phyloP scores from a whole-genome alignment of 2,329 filamentous ascomycete species.

The Botrytis fabae region DNA sequence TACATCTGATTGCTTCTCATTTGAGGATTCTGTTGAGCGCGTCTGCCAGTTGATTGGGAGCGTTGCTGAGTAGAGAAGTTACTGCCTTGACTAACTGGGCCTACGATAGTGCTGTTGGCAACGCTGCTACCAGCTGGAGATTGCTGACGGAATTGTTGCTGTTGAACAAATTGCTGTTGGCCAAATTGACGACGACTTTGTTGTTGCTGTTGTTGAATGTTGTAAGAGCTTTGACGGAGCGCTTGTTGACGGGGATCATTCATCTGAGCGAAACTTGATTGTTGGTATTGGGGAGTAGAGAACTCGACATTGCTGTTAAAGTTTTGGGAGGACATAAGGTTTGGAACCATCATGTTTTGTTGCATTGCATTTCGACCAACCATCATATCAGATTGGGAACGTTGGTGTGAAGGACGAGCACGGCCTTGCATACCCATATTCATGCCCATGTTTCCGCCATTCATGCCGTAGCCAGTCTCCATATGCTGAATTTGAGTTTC shows the following conservation, averaged over 20 bases:
- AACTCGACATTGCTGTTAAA: slow-evolving; percentile 11
- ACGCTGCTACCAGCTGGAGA: not conserved
- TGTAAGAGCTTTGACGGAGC: slow-evolving; percentile 2
- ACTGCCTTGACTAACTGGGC: not conserved
- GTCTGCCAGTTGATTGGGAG: not conserved
- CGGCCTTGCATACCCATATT: slow-evolving; percentile 2
- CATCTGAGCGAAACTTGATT: not conserved
- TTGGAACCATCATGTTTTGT: slow-evolving; percentile 1
- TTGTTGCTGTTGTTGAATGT: slow-evolving; percentile 5
- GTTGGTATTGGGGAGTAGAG: slow-evolving; percentile 16
- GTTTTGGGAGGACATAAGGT: slow-evolving; percentile 7
- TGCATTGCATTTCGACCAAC: slow-evolving; percentile 5
- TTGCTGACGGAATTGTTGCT: slow-evolving; percentile 14
- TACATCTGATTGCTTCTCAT: slow-evolving; percentile 15
- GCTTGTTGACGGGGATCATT: slow-evolving; percentile 2
- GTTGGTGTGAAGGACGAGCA: slow-evolving; percentile 30
- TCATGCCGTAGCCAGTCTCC: slow-evolving; percentile 13
- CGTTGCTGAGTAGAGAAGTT: slow-evolving; percentile 10
- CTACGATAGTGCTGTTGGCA: not conserved
- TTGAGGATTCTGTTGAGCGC: not conserved
- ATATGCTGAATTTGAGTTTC: slow-evolving; percentile 5
- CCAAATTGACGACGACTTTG: slow-evolving; percentile 10
- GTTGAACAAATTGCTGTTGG: slow-evolving; percentile 1
- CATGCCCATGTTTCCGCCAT: slow-evolving; percentile 6
- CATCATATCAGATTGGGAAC: slow-evolving; percentile 38